Conservation (phyloP, 495 filamentous ascomycete species). For the Cairneyella variabilis region DNA sequence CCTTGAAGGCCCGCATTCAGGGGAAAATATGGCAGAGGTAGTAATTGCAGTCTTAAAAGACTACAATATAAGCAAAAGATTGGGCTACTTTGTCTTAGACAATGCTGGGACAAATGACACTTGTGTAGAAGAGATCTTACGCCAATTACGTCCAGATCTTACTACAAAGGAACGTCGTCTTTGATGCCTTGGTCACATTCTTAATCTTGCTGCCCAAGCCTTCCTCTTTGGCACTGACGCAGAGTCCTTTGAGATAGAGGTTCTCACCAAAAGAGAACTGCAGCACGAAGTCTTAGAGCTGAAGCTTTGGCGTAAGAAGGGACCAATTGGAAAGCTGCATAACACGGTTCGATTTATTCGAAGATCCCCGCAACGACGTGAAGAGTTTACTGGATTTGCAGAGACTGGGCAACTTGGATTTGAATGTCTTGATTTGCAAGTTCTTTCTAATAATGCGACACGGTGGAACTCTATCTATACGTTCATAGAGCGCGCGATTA, state of each 20-base stretch:
- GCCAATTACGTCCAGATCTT: background rate
- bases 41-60: background rate
- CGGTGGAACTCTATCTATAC: background rate
- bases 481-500: background rate
- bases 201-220: background rate
- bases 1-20: background rate
- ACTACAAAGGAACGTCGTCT: background rate
- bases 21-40: background rate
- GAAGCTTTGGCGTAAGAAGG: background rate
- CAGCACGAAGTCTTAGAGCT: background rate
- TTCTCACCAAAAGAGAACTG: background rate
- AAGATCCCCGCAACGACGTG: background rate
- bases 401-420: background rate
- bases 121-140: background rate
- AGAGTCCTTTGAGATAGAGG: background rate
- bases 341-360: background rate
- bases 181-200: background rate
- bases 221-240: background rate
- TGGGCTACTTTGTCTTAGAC: background rate
- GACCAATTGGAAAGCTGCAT: background rate
- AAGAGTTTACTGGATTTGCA: background rate
- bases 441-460: background rate
- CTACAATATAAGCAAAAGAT: background rate
- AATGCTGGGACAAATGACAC: background rate
- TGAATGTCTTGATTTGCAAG: too few relatives aligned